Evolutionary conservation across 2,329 filamentous ascomycete species (phyloP), one percentile per base, ranked within the genome.

Genomic region (Diplodia scrobiculata): DNA sequence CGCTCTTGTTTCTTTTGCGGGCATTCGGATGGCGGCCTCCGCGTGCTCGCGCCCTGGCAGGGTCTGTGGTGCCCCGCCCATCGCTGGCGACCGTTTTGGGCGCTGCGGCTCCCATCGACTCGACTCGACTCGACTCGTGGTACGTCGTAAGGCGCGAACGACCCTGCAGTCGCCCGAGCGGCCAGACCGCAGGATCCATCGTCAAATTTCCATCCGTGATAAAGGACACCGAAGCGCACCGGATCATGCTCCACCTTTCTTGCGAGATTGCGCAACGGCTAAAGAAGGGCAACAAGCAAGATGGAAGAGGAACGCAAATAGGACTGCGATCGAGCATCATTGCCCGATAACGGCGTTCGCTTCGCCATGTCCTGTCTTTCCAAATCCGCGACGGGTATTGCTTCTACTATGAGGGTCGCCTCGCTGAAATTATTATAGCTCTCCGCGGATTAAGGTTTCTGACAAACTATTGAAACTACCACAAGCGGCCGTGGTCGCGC

Each of bases 401-500:
- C 41, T 19, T 45, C 41, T 45, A n/a, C 41, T 45, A 45, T 45
- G 9, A 19, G 41, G n/a, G 17, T 45, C 41, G 41, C 41, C 41
- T 45, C 7, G 19, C 41, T 34, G 25, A 19, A 41, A 41, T 21
- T 60, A 41, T 21, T 60, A 60, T 60, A 60, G 55, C 38, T 38
- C 14, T 17, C 21, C 25, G 17, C 27, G 14, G 17, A 32, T 60
- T 60, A 60, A 47, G 36, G 36, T 60, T 60, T 25, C 36, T 45
- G 55, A 27, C 38, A 48, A 32, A 60, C 38, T 60, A 60, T 60
- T 48, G 55, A 60, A 47, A 60, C 55, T 55, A 34, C 51, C 51
- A 34, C 51, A 53, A 53, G 7, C 51, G 51, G 51, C 29, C 29
- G n/a, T 17, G 25, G 51, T 17, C n/a, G n/a, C 27, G 14, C 51